phyloP scores from a whole-genome alignment of 1,139 yeast genomes.

The Spathaspora jeffriesii region DNA sequence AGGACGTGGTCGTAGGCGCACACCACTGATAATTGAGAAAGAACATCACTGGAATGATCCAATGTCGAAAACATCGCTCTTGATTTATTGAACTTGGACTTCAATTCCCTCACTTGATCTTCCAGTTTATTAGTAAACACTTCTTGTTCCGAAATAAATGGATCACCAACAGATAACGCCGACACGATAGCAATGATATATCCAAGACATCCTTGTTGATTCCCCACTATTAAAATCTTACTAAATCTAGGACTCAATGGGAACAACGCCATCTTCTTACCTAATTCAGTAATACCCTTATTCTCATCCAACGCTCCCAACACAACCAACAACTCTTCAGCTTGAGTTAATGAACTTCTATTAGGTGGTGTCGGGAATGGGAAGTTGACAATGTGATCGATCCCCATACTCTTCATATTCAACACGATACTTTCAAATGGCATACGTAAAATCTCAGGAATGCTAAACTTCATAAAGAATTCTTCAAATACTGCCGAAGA shows the following conservation, averaged over 20 bases:
- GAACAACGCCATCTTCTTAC: conserved; percentile 83
- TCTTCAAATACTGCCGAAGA: conserved; percentile 96
- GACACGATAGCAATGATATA: conserved; percentile 90
- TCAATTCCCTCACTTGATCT: conserved; percentile 29
- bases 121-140: conserved; percentile 31
- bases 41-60: conserved; percentile 74
- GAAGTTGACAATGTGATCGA: conserved; percentile 84
- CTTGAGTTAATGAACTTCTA: conserved; percentile 55
- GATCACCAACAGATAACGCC: conserved; percentile 93
- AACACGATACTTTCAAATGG: conserved; percentile 95
- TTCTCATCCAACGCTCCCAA: conserved; percentile 75
- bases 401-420: conserved; percentile 97
- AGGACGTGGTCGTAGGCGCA: conserved; percentile 86
- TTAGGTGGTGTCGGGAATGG: conserved; percentile 98
- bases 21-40: conserved; percentile 76
- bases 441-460: conserved; percentile 92
- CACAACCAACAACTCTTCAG: conserved; percentile 66
- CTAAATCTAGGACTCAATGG: conserved; percentile 95
- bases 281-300: conserved; percentile 67
- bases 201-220: conserved; percentile 83
- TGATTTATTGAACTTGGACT: conserved; percentile 55
- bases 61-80: conserved; percentile 62
- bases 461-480: conserved; percentile 78
- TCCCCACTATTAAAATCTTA: conserved; percentile 85
- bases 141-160: conserved; percentile 76